Conservation (phyloP, 257 asterid genomes). For the Ocimum tenuiflorum region DNA sequence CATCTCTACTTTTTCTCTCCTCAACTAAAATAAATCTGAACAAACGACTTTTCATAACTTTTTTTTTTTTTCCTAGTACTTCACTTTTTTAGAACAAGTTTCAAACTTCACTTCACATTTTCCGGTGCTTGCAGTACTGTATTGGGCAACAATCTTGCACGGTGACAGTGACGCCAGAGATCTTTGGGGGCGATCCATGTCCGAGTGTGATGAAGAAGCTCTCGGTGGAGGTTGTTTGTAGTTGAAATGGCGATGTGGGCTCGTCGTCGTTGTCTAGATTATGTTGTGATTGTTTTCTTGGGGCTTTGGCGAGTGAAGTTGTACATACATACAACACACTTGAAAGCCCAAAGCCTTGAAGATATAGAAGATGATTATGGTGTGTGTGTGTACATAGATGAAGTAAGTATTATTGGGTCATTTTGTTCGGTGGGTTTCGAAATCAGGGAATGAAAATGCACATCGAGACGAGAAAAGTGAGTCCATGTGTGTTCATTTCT, state of each 20-base stretch:
- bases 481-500: slow-evolving; percentile 46
- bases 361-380: slow-evolving; percentile 25
- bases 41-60: no score
- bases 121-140: slow-evolving; percentile 48
- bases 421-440: no score
- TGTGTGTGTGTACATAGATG: slow-evolving; percentile 29
- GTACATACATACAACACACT: slow-evolving; percentile 67
- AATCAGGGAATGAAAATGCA: slow-evolving; percentile 27
- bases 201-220: slow-evolving; percentile 76
- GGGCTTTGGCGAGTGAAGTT: slow-evolving; percentile 48
- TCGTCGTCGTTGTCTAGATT: no score
- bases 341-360: slow-evolving; percentile 22
- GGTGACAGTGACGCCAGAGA: slow-evolving; percentile 69
- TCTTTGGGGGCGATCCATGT: slow-evolving; percentile 95
- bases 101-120: background rate
- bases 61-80: no score
- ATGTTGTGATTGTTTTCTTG: background rate
- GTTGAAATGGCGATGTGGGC: no score
- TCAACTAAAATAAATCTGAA: no score
- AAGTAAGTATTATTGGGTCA: no score
- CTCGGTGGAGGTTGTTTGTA: slow-evolving; percentile 85
- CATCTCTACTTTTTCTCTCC: no score
- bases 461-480: slow-evolving; percentile 39
- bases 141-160: slow-evolving; percentile 72
- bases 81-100: no score